phyloP scores from a whole-genome alignment of 768 basidiomycete species.

The Termitomyces sp. region DNA sequence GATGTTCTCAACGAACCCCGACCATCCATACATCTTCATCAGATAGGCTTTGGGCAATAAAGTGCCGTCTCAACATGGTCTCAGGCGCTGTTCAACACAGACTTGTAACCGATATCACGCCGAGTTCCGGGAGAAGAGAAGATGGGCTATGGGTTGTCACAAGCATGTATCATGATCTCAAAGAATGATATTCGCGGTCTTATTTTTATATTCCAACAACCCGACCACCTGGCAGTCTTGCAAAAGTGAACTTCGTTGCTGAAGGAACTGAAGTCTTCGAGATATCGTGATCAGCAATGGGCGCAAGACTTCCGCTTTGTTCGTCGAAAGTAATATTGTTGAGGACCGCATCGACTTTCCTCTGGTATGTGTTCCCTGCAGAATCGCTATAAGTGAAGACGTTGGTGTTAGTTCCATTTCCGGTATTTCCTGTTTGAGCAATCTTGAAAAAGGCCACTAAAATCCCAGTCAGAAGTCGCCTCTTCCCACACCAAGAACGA shows the following conservation, averaged over 20 bases:
- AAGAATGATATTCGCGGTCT: background rate
- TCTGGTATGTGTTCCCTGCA: constrained; percentile 56
- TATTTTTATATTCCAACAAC: background rate
- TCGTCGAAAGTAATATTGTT: constrained; percentile 8
- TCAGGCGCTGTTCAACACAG: constrained; percentile 16
- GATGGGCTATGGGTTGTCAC: background rate
- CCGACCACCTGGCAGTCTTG: constrained; percentile 20
- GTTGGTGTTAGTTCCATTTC: constrained; percentile 71
- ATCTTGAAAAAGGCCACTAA: constrained; percentile 23
- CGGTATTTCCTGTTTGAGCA: constrained; percentile 38
- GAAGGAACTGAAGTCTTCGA: background rate
- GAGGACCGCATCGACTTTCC: constrained; percentile 6
- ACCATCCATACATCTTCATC: constrained; percentile 9
- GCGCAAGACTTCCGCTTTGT: constrained; percentile 7
- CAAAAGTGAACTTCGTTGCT: constrained; percentile 1
- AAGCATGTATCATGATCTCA: background rate
- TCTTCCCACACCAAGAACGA: constrained; percentile 23
- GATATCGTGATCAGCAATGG: background rate
- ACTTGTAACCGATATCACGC: constrained; percentile 7
- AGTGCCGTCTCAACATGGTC: constrained; percentile 8
- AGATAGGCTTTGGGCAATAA: constrained; percentile 8
- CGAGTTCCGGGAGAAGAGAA: background rate
- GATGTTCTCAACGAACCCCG: constrained; percentile 22
- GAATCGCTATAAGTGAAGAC: constrained; percentile 57
- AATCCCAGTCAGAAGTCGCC: constrained; percentile 27